Evolutionary conservation across 345 rosid species (phyloP).

Genomic region (Syzygium grande): DNA sequence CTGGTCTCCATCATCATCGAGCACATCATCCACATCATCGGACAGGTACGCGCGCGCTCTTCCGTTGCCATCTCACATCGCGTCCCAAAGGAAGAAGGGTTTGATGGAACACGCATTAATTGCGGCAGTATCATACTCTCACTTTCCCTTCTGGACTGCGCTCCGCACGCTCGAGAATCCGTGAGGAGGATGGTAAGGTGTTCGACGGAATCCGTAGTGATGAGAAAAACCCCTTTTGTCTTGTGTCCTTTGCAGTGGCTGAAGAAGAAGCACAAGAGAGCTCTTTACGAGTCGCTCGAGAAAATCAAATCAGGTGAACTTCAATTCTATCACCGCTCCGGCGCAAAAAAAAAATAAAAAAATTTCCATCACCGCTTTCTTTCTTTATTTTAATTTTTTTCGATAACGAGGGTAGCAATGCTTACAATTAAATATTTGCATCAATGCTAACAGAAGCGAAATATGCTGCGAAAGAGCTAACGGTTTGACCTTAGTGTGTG

Average conservation of each 20-base stretch:
- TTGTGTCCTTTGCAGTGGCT: slow-evolving; percentile 4
- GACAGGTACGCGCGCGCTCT: slow-evolving; percentile 8
- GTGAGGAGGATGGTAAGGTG: not conserved
- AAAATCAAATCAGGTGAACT: slow-evolving; percentile 10
- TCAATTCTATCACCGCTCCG: not conserved
- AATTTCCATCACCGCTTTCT: not conserved
- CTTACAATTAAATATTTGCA: not conserved
- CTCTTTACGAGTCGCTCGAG: slow-evolving; percentile 14
- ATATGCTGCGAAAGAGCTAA: not conserved
- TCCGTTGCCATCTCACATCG: not conserved
- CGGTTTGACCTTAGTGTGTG: not conserved
- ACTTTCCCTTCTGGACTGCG: not conserved
- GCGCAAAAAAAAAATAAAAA: too few relatives aligned
- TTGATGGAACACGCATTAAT: not conserved
- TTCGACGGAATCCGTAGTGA: not conserved
- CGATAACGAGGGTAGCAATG: too few relatives aligned
- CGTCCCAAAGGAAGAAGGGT: not conserved
- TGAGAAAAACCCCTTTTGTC: not conserved
- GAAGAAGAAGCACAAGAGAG: slow-evolving; percentile 4
- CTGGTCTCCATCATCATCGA: slow-evolving; percentile 28
- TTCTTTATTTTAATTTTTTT: not conserved
- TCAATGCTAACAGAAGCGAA: not conserved
- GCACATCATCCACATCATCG: slow-evolving; percentile 17
- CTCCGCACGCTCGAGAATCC: not conserved
- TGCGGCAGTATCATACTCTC: not conserved